phyloP scores from a whole-genome alignment of 148 eudicot species.

The Rhododendron henanense region DNA sequence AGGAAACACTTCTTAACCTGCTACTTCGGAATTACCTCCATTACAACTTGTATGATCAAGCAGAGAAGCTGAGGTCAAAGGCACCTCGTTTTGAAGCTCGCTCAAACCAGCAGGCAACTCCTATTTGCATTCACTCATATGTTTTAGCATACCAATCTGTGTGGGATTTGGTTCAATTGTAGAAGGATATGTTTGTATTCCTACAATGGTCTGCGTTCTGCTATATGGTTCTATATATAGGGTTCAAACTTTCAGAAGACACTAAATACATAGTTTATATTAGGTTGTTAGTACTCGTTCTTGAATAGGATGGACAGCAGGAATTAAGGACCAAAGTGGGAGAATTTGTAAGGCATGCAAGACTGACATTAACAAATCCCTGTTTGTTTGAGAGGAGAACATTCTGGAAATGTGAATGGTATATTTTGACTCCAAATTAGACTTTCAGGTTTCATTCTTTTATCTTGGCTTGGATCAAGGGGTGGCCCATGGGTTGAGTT shows the following conservation, averaged over 20 bases:
- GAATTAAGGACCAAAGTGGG: background rate
- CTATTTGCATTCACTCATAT: background rate
- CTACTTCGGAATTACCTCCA: slow-evolving; percentile 93
- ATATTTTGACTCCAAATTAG: background rate
- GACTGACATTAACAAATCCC: background rate
- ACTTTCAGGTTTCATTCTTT: background rate
- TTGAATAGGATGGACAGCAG: background rate
- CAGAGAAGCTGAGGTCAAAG: slow-evolving; percentile 95
- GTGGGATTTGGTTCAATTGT: background rate
- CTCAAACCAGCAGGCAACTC: slow-evolving; percentile 87
- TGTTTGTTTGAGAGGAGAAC: background rate
- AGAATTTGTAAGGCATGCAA: background rate
- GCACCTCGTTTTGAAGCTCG: slow-evolving; percentile 98
- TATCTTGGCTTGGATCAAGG: background rate
- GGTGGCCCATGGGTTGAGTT: background rate
- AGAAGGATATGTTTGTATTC: background rate
- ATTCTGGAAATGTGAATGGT: background rate
- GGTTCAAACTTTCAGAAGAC: background rate
- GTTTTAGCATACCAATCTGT: background rate
- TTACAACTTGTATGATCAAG: slow-evolving; percentile 91
- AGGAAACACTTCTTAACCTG: slow-evolving; percentile 95
- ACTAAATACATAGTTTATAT: background rate
- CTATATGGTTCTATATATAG: background rate
- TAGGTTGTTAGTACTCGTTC: background rate
- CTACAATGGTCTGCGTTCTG: background rate